Evolutionary conservation across 345 rosid genomes (phyloP), one percentile per base, ranked within the genome.

Genomic region (Laguncularia racemosa): DNA sequence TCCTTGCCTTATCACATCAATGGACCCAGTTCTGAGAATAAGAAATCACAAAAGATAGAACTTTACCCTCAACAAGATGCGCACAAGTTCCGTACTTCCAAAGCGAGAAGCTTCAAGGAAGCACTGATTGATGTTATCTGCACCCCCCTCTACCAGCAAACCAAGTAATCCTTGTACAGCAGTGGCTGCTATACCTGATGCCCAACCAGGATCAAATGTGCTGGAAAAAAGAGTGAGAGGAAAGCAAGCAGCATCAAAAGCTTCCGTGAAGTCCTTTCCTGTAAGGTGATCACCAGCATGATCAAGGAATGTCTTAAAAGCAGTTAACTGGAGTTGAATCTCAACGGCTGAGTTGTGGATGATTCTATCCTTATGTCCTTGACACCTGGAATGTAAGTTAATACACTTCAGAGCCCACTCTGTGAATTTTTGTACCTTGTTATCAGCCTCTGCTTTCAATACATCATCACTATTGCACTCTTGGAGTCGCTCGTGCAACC

Each of bases 71-170:
- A 92, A 71, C 60, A 92, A 71, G 55, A 92, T 86, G 62, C 96
- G 90, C 53, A 92, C 98, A 52, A 92, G 96, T 76, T 92, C 98
- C 60, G 96, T 92, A 74, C 99, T 89, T 9, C 99, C 99, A 57
- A 93, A 93, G 49, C 97, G 91, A 54, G 99, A 93, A 72, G 99
- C 99, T 75, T 93, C 99, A 60, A 89, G 97, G 64, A 93, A 93
- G 70, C 97, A 89, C 74, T 89, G 97, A 21, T 89, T 86, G 16
- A 93, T 97, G 56, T 89, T 86, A 76, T 93, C 99, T 10, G 99
- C 96, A 16, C 97, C 97, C 9, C 96, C 97, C 66, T 89, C 97
- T 14, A 93, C 99, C 68, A 93, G 65, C 84, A 93, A 71, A 65
- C 91, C 84, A 62, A 93, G 78, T 73, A 93, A 72, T 38, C 97